Evolutionary conservation across 1,139 yeast genomes (phyloP).

Genomic region (Blastobotrys illinoisensis): DNA sequence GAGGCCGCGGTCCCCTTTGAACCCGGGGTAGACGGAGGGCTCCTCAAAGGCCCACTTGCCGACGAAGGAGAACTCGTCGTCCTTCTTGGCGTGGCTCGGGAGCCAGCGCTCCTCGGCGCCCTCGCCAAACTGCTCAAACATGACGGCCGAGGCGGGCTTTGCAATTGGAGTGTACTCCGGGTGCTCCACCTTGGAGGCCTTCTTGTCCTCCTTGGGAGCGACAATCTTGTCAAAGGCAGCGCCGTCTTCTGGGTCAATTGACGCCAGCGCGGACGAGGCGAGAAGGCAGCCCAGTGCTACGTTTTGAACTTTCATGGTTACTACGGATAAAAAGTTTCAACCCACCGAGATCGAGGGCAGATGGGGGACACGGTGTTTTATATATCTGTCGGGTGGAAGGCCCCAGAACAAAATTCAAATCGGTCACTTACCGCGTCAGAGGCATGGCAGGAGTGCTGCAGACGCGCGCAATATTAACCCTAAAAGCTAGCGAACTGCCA

Average conservation of each 20-base stretch:
- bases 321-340: not conserved
- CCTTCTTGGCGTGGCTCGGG: conserved; percentile 53
- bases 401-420: not conserved
- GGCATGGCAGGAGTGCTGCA: not conserved
- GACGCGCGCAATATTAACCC: not conserved
- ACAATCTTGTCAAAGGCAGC: conserved; percentile 13
- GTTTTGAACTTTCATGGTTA: conserved; percentile 12
- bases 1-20: conserved; percentile 61
- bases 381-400: not conserved
- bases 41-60: conserved; percentile 77
- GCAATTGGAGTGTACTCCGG: conserved; percentile 21
- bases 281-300: conserved; percentile 12
- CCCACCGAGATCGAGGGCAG: not conserved
- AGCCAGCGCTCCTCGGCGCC: conserved; percentile 50
- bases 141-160: conserved; percentile 36
- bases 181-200: conserved; percentile 21
- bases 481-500: not conserved
- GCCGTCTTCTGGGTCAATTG: conserved; percentile 5
- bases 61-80: conserved; percentile 48
- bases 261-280: conserved; percentile 13
- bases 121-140: conserved; percentile 66
- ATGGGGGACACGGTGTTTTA: not conserved
- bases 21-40: conserved; percentile 50
- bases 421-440: not conserved
- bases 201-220: not conserved